Base-by-base conservation (phyloP, 106 monocot species). In the Dendrobium huoshanense region DNA sequence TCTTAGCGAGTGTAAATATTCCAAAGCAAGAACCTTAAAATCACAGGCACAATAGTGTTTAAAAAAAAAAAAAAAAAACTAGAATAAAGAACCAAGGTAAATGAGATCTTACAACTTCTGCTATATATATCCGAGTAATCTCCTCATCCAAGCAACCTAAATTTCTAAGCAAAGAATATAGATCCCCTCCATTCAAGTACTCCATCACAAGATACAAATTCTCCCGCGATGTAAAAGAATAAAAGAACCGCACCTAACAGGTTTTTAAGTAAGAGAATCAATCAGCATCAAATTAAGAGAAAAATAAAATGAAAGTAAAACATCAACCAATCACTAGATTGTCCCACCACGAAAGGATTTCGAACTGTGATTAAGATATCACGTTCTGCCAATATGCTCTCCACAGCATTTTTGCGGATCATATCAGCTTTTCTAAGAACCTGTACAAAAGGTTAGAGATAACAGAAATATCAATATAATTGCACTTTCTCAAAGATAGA, bases 351-450 rank as follows among this genome's bases (percentile, higher is more conserved):
- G 88, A 99, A 99, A 80, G 99, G 99, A 91, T 99, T 95, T 18
- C 91, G 87, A 67, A 99, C 99, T 37, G 99, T 90, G 27, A 99
- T 99, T 79, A 99, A 80, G 83, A 99, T 99, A 82, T 99, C 88
- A 42, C 99, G 92, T 83, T 99, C 99, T 61, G 99, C 99, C 81
- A 99, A 84, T 80, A 99, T 99, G 85, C 95, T 99, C 87, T 99
- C 99, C 67, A 99, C 99, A 82, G 99, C 95, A 93, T 99, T 99
- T 85, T 99, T 99, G 0, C 99, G 92, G 40, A 99, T 99, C 99
- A 99, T 99, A 84, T 99, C 99, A 56, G 99, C 99, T 82, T 99
- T 99, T 80, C 85, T 99, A 44, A 99, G 91, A 54, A 99, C 99
- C 99, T 99, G 84, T 25, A 84, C 9, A 84, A 64, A 87, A 33